Base-by-base conservation (phyloP, 208 protist species). In the Strigomonas culicis region DNA sequence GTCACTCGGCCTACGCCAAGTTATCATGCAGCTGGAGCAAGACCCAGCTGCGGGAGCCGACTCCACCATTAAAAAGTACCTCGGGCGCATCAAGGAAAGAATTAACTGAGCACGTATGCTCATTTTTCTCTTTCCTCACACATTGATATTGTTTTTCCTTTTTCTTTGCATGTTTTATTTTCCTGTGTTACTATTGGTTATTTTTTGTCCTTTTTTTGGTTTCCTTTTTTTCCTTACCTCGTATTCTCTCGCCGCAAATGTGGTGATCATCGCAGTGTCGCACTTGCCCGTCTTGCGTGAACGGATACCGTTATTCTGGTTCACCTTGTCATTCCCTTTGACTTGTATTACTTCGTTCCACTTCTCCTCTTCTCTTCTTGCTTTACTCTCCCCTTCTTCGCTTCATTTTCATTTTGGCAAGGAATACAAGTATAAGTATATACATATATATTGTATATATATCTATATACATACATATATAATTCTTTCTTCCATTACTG, bases 31-130 rank as follows among this genome's bases (percentile, higher is more conserved):
- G 21, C 53, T 94, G 11, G 78, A 88, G 55, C 63, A 79, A 34
- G 72, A 82, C 49, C 59, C 72, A 34, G 62, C 47, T 15, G 70
- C 71, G 24, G 58, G 72, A 4, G 49, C 36, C 15, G 85, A 92
- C 58, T 63, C 82, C 32, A 88, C 84, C 3, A 90, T 86, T 27
- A 63, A 82, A 41, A 93, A 90, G 68, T 96, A 96, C 58, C 70
- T 85, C 49, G 65, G 50, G 3, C 65, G 78, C 19, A 80, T 88
- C 19, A 84, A 77, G 47, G 71, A 88, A 2, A 39, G 56, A 8
- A 69, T 73, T 55, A 71, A 32, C 6, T 32, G 52, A 27, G 41
- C 30, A 58, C 52, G 27, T 19, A 58, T 34, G 17, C 21, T 1
- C n/a, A 0, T 27, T 61, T 62, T 24, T 68, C 55, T 75, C 36